phyloP scores from a whole-genome alignment of 2,329 filamentous ascomycete species.

The Zymoseptoria pseudotritici region DNA sequence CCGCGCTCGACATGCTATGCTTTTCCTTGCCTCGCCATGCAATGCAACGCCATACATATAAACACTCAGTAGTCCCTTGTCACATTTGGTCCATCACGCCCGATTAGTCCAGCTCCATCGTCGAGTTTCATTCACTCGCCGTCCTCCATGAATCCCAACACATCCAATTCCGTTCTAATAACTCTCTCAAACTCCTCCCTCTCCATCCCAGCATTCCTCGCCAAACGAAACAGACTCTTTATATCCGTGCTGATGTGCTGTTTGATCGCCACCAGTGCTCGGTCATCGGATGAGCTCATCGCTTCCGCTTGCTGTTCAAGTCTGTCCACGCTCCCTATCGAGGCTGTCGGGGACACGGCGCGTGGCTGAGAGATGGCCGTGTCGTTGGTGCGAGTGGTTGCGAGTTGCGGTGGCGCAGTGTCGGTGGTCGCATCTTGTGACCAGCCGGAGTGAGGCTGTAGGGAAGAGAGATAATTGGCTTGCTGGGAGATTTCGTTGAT shows the following conservation, averaged over 20 bases:
- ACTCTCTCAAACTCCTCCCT: slow-evolving; percentile 67
- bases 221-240: slow-evolving; percentile 66
- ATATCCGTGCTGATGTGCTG: slow-evolving; percentile 72
- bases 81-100: neutral
- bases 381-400: slow-evolving; percentile 8
- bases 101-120: neutral
- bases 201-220: slow-evolving; percentile 64
- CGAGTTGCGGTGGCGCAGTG: slow-evolving; percentile 6
- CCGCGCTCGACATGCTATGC: no score
- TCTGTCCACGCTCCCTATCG: slow-evolving; percentile 46
- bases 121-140: slow-evolving; percentile 29
- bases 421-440: slow-evolving; percentile 7
- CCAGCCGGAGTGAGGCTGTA: slow-evolving; percentile 15
- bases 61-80: neutral
- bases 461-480: slow-evolving; percentile 12
- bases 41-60: neutral
- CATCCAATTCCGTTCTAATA: slow-evolving; percentile 63
- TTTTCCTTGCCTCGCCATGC: neutral
- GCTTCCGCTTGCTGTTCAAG: slow-evolving; percentile 41
- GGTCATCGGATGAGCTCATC: slow-evolving; percentile 35
- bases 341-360: slow-evolving; percentile 40
- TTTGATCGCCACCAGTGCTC: slow-evolving; percentile 65
- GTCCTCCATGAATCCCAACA: slow-evolving; percentile 61
- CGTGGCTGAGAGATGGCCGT: slow-evolving; percentile 34
- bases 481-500: slow-evolving; percentile 7